Base-by-base conservation (phyloP, 306 rosid species). In the Inga laurina region DNA sequence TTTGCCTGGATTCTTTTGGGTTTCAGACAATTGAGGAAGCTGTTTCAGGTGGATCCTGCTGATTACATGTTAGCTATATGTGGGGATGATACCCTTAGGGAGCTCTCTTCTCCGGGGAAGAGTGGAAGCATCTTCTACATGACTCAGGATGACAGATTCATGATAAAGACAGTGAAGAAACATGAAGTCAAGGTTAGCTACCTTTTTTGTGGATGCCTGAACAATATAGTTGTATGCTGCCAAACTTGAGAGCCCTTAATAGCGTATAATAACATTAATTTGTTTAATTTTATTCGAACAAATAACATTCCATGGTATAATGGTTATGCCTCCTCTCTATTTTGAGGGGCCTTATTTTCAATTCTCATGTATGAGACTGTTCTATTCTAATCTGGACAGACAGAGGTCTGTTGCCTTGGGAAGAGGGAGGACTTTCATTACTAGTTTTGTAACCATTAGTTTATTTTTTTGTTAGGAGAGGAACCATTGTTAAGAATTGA, bases 81-180 rank as follows among this genome's bases (percentile, higher is more conserved):
- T 37, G 91, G 91, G 52, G 64, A 88, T 74, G 88, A 83, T 83
- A 84, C 91, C 16, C 91, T 88, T 18, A 52, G 88, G 72, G 88
- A 85, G 76, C 91, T 88, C 59, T 88, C 97, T 43, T 97, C 99
- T 51, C 98, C 99, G 0, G 99, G 99, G 75, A 94, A 97, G 86
- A 97, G 99, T 10, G 98, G 99, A 65, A 92, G 99, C 84, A 74
- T 83, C 75, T 97, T 97, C 88, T 97, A 97, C 90, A 83, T 97
- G 80, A 97, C 99, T 11, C 99, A 97, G 79, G 99, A 97, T 43
- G 99, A 97, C 81, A 84, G 99, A 39, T 94, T 97, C 77, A 94
- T 97, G 97, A 94, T 97, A 61, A 97, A 97, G 89, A 97, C 99
- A 0, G 99, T 97, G 89, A 97, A 90, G 93, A 97, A 97, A 84